Base-by-base conservation (phyloP, 2,329 filamentous ascomycete genomes). In the Paecilomyces niveus region DNA sequence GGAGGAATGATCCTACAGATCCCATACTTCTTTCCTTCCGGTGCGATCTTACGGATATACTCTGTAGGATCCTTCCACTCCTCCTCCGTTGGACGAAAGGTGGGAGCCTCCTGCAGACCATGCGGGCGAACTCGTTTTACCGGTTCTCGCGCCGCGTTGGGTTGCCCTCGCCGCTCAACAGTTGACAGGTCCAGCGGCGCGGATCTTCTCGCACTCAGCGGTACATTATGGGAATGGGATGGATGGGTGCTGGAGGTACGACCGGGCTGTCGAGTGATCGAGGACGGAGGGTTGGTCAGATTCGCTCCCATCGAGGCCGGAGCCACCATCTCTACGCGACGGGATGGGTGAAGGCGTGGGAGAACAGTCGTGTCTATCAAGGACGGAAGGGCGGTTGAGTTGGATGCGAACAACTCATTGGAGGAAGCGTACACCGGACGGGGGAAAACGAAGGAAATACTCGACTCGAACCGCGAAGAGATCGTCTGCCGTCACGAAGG, bases 1-100 rank as follows among this genome's bases (percentile, higher is more conserved):
- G 94, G 94, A 4, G 94, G 94, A 58, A 99, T 89, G 62, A 99
- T 90, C 76, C 97, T 96, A 82, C 92, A 92, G 57, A 99, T 89
- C 55, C 94, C 94, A 75, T 89, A 97, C 67, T 92, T 86, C 64
- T 83, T 85, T 24, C 90, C 94, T 72, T 97, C 92, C 1, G 90
- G 87, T 0, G 87, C 82, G 65, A 99, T 97, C 75, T 93, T 97
- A 71, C 87, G 87, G 67, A 99, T 92, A 70, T 97, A 99, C 67
- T 89, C 89, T 70, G 96, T 87, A 0, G 94, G 94, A 68, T 99
- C 92, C 68, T 88, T 90, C 81, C 94, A 99, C 74, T 99, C 92
- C 66, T 97, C 92, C 65, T 91, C 87, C 0, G 90, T 96, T 32
- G 94, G 94, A 63, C 86, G 83, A 73, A 91, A 99, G 4, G 91